Base-by-base conservation (phyloP, 257 asterid species). In the Ligustrum vulgare region DNA sequence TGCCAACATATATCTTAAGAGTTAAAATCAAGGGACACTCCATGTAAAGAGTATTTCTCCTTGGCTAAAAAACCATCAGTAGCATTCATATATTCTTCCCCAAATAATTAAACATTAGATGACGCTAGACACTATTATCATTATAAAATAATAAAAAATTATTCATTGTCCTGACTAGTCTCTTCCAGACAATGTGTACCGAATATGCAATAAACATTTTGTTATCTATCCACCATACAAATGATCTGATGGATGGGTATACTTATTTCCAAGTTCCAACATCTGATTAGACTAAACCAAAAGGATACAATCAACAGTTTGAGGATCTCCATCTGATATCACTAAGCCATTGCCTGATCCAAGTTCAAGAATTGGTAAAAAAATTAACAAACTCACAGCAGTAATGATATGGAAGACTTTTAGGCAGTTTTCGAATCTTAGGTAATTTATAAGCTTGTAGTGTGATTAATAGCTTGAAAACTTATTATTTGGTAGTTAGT, bases 251-350 rank as follows among this genome's bases (percentile, higher is more conserved):
- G 47, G 73, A 76, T 32, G 60, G 66, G 37, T 11, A 69, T 71
- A 74, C 10, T 60, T 12, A 56, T 66, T 12, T 65, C 33, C 45
- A 72, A 77, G 76, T n/a, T 60, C 33, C 16, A 75, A 56, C 32
- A 70, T 68, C 51, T 71, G 71, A 71, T 20, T 41, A 18, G 58
- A 74, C 72, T 60, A 80, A 71, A 72, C 66, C 56, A 60, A 77
- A 78, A 90, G 97, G 97, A 94, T 94, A 94, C 98, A 94, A 86
- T 94, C 86, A 85, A 92, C 93, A 56, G 89, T 96, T 88, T 87
- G 98, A 77, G 97, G 98, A 75, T 94, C 92, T 72, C 98, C 98
- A 86, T 94, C 98, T 51, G 98, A 87, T 82, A 94, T 92, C 68
- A 90, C 89, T 74, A 94, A 82, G 41, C 98, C 98, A 64, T 94